Percentiles rank a stretch among this genome's conserved stretches.
Conservation (phyloP, 1,284 basidiomycete species). For the Cutaneotrichosporon cavernicola region DNA sequence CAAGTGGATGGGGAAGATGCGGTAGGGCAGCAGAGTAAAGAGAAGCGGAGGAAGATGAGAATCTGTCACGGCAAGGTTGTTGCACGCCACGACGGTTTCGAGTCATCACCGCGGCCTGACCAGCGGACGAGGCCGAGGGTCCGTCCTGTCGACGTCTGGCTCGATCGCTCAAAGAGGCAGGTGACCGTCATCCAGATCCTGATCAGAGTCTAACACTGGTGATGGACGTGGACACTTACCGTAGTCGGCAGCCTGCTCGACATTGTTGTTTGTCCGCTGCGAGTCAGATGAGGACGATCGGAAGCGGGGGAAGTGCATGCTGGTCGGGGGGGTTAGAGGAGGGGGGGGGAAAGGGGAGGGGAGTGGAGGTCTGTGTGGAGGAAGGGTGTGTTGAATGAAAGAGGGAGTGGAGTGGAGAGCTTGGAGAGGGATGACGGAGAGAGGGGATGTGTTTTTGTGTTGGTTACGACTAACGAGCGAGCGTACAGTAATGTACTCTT, state of each 20-base stretch:
- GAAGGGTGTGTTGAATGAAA: neutral
- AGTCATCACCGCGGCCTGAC: neutral
- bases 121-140: neutral
- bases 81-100: neutral
- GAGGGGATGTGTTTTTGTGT: too few relatives aligned
- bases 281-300: constrained; percentile 1
- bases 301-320: constrained; percentile 1
- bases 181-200: neutral
- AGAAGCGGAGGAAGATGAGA: neutral
- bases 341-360: neutral
- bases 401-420: neutral
- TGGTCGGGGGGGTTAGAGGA: neutral
- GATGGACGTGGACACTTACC: constrained; percentile 34
- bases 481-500: too few relatives aligned
- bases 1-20: neutral
- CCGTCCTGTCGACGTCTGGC: neutral
- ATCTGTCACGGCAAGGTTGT: neutral
- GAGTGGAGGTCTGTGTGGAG: neutral
- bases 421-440: neutral
- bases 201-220: neutral
- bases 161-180: constrained; percentile 3
- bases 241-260: constrained; percentile 46
- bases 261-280: constrained; percentile 45
- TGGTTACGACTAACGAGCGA: too few relatives aligned
- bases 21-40: too few relatives aligned